Evolutionary conservation across 257 asterid genomes (phyloP), one percentile per base, ranked within the genome.

Genomic region (Nicotiana obtusifolia): DNA sequence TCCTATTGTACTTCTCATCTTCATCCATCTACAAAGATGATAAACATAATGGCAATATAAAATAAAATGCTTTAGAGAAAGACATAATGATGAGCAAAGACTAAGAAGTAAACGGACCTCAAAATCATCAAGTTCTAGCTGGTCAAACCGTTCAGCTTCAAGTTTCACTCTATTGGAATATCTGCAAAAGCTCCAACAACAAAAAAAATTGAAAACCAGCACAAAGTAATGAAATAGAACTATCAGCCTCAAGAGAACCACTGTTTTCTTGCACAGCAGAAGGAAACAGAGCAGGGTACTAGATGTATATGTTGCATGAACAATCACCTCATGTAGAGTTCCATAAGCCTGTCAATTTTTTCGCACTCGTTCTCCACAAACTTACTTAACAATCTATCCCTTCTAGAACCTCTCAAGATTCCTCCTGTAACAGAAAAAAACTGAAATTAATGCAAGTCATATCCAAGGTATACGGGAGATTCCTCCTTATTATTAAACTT

Each of bases 291-390:
- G 77, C 28, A 54, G 81, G 62, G 52, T 19, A 49, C 49, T 68
- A 28, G 80, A 47, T 68, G 24, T 77, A 49, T 49, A 73, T 81
- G 20, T 24, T 81, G 65, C 69, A 17, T 7, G 83, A 71, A 54
- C 71, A 83, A 57, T 84, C 80, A 96, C 99, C 99, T 92, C 91
- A 89, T 88, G 90, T 94, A 92, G 81, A 94, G 98, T 87, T 96
- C 98, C 99, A 96, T 94, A 52, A 96, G 97, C 79, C 98, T 86
- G 85, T 94, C 99, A 82, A 96, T 93, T 89, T 96, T 96, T 88
- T 96, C 99, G 84, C 93, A 93, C 85, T 96, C 98, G 76, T 91
- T 94, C 90, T 96, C 98, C 88, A 94, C 97, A 86, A 96, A 96
- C 90, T 94, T 96, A 86, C 97, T 89, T 60, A 96, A 86, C 86